Evolutionary conservation across 2,329 filamentous ascomycete species (phyloP).

Genomic region (Pseudocercospora musae): DNA sequence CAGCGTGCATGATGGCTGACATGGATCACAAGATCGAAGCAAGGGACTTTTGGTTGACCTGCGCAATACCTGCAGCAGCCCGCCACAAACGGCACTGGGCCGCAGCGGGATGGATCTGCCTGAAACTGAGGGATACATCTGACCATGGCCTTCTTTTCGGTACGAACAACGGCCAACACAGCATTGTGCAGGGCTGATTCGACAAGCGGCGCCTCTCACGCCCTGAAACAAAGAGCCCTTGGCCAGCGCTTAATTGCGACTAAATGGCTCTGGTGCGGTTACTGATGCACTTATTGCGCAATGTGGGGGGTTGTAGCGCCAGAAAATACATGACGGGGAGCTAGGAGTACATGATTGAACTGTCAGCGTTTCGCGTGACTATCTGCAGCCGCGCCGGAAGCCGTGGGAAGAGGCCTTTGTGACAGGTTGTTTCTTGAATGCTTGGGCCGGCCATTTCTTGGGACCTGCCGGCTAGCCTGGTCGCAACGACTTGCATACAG

Average conservation of each 20-base stretch:
- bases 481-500: constrained; percentile 27
- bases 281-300: constrained; percentile 30
- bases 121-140: constrained; percentile 18
- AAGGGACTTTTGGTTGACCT: constrained; percentile 23
- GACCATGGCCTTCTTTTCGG: constrained; percentile 10
- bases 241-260: constrained; percentile 14
- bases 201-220: constrained; percentile 10
- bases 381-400: constrained; percentile 22
- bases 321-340: constrained; percentile 7
- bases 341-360: constrained; percentile 21
- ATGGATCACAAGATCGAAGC: constrained; percentile 28
- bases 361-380: constrained; percentile 34
- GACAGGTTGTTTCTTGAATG: constrained; percentile 27
- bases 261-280: constrained; percentile 16
- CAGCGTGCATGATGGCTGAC: constrained; percentile 28
- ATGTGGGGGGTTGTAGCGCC: constrained; percentile 25
- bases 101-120: constrained; percentile 9
- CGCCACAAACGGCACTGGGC: constrained; percentile 14
- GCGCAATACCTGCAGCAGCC: constrained; percentile 19
- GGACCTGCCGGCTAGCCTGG: constrained; percentile 26
- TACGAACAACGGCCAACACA: constrained; percentile 17
- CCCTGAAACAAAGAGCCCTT: constrained; percentile 10
- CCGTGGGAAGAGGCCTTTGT: constrained; percentile 28
- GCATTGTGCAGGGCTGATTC: constrained; percentile 13
- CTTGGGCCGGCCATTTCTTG: constrained; percentile 22